Evolutionary conservation across 257 asterid species (phyloP).

Genomic region (Ballota nigra): DNA sequence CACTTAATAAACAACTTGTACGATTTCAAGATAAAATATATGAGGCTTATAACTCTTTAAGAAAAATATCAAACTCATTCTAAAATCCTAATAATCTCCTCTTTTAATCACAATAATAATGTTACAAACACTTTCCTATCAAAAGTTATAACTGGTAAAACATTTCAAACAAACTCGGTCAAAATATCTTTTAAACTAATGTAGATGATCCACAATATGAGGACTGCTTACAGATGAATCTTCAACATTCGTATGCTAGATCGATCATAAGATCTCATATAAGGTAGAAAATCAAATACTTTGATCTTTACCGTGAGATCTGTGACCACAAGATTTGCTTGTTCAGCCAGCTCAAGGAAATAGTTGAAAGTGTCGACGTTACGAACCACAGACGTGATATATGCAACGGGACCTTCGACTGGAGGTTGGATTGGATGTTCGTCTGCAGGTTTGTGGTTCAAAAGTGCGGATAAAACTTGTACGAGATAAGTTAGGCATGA

Average conservation of each 20-base stretch:
- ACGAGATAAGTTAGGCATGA: constrained; percentile 81
- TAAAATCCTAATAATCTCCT: not conserved
- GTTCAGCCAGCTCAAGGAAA: constrained; percentile 55
- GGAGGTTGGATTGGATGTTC: constrained; percentile 17
- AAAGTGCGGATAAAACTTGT: constrained; percentile 54
- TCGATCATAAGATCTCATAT: constrained; percentile 63
- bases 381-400: constrained; percentile 82
- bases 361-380: constrained; percentile 59
- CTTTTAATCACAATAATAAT: not conserved
- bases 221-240: constrained; percentile 26
- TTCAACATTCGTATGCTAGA: constrained; percentile 52
- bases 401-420: constrained; percentile 50
- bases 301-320: constrained; percentile 53
- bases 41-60: too few relatives aligned
- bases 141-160: not conserved
- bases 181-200: not conserved
- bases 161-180: not conserved
- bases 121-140: not conserved
- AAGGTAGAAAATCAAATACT: constrained; percentile 67
- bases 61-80: not conserved
- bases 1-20: not conserved
- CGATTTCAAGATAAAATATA: not conserved
- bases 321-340: constrained; percentile 50
- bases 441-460: constrained; percentile 28
- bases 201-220: not conserved